These are phyloP conservation scores for Lobosporangium transversale DNA, from an alignment of 192 early-diverging fungal genomes.

Conservation along the genomic window DNA sequence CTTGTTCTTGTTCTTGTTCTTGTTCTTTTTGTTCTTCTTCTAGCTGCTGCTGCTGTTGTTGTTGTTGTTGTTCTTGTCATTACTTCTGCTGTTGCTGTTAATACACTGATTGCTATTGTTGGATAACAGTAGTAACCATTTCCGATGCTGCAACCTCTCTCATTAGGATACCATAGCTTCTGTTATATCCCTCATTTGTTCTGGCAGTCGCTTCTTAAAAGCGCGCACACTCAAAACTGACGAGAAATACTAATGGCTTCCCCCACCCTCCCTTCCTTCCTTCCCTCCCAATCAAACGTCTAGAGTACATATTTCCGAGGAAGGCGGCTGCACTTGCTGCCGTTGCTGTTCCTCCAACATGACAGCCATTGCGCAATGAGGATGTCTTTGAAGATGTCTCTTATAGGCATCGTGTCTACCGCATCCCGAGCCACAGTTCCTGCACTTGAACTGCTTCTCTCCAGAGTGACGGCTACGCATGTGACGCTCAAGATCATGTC, in stretches of 20 bases:
- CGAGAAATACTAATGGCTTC: no score
- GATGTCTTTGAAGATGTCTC: constrained; percentile 40
- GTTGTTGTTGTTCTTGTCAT: constrained; percentile 5
- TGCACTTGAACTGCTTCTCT: constrained; percentile 40
- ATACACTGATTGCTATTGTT: neutral
- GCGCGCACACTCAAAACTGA: constrained; percentile 22
- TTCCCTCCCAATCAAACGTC: neutral
- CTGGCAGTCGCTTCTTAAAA: constrained; percentile 24
- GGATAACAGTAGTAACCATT: no score
- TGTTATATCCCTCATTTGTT: neutral
- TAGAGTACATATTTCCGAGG: no score
- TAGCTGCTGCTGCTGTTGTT: constrained; percentile 3
- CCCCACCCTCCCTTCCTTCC: no score
- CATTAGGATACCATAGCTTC: no score
- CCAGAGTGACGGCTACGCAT: constrained; percentile 25
- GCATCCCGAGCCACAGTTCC: constrained; percentile 34
- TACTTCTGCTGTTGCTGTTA: constrained; percentile 7
- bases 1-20: constrained; percentile 2
- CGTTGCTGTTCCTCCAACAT: constrained; percentile 3
- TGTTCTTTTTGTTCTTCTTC: constrained; percentile 7
- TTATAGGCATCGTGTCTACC: constrained; percentile 44
- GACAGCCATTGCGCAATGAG: constrained; percentile 29
- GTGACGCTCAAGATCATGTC: constrained; percentile 48
- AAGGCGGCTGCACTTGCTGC: neutral
- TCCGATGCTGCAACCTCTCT: no score